phyloP scores from a whole-genome alignment of 108 stramenopile genomes.

The Skeletonema grethae region DNA sequence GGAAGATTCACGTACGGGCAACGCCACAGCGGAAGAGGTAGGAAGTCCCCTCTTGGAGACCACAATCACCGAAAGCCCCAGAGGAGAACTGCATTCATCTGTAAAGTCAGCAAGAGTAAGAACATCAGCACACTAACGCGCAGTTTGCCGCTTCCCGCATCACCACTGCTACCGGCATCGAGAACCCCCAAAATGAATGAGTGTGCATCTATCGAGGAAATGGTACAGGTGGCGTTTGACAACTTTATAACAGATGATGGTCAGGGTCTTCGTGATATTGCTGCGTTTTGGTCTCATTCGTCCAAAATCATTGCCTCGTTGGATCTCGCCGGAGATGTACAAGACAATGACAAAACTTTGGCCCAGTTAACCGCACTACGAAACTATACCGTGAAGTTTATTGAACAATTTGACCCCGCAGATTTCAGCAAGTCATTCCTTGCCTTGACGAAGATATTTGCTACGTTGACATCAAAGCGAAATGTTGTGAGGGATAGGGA shows the following conservation, averaged over 20 bases:
- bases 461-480: not conserved
- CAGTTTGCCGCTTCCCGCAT: not conserved
- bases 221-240: not conserved
- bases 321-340: not conserved
- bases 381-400: not conserved
- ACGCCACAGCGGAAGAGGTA: not conserved
- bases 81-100: not conserved
- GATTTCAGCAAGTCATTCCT: constrained; percentile 1
- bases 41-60: not conserved
- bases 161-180: not conserved
- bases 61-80: not conserved
- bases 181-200: not conserved
- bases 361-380: not conserved
- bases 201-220: not conserved
- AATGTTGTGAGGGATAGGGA: not conserved
- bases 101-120: not conserved
- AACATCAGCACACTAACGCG: not conserved
- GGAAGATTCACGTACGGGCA: not conserved
- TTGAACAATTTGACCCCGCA: not conserved
- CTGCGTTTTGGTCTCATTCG: not conserved
- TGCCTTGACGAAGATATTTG: not conserved
- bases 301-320: not conserved
- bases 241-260: not conserved
- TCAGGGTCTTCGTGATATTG: not conserved
- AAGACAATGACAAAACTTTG: not conserved